Conservation (phyloP, 2,329 filamentous ascomycete genomes). For the Sclerotiophoma versabilis region DNA sequence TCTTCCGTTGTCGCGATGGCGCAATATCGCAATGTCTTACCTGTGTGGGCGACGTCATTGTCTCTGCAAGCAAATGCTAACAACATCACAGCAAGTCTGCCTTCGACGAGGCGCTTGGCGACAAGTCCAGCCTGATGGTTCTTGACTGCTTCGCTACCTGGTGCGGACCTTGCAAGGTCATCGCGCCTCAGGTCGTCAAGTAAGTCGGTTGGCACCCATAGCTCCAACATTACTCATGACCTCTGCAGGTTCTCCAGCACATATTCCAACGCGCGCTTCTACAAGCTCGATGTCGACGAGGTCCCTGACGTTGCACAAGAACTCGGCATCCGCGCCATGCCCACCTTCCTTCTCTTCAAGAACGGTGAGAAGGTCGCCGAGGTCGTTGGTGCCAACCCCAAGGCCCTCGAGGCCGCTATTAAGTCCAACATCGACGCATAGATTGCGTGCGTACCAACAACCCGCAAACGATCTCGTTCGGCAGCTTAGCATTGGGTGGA, state of each 20-base stretch:
- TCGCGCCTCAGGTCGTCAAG: conserved; percentile 77
- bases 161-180: conserved; percentile 95
- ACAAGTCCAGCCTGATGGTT: conserved; percentile 68
- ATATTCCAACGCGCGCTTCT: conserved; percentile 72
- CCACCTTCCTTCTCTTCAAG: conserved; percentile 88
- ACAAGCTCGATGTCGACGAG: conserved; percentile 91
- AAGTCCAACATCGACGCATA: conserved; percentile 44
- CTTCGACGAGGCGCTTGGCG: conserved; percentile 63
- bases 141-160: conserved; percentile 89
- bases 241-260: conserved; percentile 63
- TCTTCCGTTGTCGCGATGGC: conserved; percentile 18
- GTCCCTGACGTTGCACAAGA: conserved; percentile 77
- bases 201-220: conserved; percentile 49
- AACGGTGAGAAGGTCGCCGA: conserved; percentile 74
- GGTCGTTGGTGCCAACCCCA: conserved; percentile 82
- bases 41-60: conserved; percentile 22
- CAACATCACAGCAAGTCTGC: conserved; percentile 61
- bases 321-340: conserved; percentile 87
- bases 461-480: conserved; percentile 12
- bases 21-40: conserved; percentile 5
- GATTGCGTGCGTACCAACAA: conserved; percentile 13
- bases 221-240: conserved; percentile 8
- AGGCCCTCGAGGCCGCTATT: conserved; percentile 65
- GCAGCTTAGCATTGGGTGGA: conserved; percentile 18
- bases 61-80: conserved; percentile 14